Conservation (phyloP, 2,329 filamentous ascomycete species). For the Aureobasidium sp. region DNA sequence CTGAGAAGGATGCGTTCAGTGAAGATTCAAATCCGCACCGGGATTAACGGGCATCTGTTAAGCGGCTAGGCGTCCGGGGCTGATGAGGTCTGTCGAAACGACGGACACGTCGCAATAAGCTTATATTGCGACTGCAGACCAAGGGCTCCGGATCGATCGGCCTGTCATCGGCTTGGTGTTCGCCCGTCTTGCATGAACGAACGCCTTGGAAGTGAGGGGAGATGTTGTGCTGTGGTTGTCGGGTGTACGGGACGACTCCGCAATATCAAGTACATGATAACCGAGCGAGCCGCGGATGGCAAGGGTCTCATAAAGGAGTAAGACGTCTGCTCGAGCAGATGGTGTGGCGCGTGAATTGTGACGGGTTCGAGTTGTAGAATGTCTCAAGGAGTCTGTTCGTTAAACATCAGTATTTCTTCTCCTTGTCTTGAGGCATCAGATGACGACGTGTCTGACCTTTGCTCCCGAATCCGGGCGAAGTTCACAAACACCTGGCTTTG, state of each 20-base stretch:
- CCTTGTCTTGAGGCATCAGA: not conserved
- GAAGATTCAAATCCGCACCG: not conserved
- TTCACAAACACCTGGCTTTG: slow-evolving; percentile 44
- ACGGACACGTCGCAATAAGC: not conserved
- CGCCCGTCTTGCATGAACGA: not conserved
- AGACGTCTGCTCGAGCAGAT: not conserved
- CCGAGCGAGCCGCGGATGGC: not conserved
- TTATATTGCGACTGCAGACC: not conserved
- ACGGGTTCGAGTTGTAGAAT: not conserved
- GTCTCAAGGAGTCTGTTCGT: slow-evolving; percentile 3
- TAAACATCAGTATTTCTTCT: not conserved
- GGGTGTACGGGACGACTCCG: not conserved
- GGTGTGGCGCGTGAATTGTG: not conserved
- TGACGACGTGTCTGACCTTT: not conserved
- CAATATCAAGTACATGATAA: not conserved
- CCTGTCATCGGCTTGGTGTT: not conserved
- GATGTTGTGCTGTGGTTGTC: not conserved
- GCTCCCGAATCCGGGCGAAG: not conserved
- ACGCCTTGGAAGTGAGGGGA: not conserved
- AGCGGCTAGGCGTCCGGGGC: not conserved
- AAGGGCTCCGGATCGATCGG: not conserved
- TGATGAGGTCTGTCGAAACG: not conserved
- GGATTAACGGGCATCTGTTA: not conserved
- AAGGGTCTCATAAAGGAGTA: not conserved
- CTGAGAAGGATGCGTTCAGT: not conserved